A percentile compares a stretch with the other conserved stretches of the same genome.
Conservation (phyloP, 495 filamentous ascomycete species). For the Lophiotrema nucula region DNA sequence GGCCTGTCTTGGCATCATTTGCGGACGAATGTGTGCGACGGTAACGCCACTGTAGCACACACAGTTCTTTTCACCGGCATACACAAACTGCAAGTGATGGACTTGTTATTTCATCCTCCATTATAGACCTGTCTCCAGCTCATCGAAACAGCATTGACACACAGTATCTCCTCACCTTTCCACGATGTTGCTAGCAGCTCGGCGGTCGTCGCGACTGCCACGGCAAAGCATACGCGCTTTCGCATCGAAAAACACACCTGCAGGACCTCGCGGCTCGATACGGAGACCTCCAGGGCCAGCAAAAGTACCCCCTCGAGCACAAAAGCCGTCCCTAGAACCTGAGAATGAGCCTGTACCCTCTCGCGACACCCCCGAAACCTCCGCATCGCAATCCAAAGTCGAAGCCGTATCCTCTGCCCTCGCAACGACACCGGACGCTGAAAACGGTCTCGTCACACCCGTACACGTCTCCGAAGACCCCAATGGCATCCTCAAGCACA, state of each 20-base stretch:
- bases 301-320: background rate
- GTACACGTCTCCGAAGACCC: conserved; percentile 64
- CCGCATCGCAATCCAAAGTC: conserved; percentile 15
- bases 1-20: too few species aligned
- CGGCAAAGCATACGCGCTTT: background rate
- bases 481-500: conserved; percentile 58
- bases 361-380: background rate
- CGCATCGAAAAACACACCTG: background rate
- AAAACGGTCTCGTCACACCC: conserved; percentile 38
- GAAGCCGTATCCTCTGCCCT: conserved; percentile 32
- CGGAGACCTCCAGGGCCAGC: background rate
- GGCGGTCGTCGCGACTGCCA: background rate
- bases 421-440: conserved; percentile 13
- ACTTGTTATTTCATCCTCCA: too few species aligned
- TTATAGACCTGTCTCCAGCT: too few species aligned
- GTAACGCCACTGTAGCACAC: too few species aligned
- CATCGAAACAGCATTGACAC: too few species aligned
- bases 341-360: background rate
- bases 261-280: conserved; percentile 1
- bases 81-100: too few species aligned
- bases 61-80: too few species aligned
- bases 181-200: background rate
- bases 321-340: background rate
- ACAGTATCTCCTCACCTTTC: too few species aligned
- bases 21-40: too few species aligned